Conservation (phyloP, 192 early-diverging fungal genomes). For the Kappamyces sp. region DNA sequence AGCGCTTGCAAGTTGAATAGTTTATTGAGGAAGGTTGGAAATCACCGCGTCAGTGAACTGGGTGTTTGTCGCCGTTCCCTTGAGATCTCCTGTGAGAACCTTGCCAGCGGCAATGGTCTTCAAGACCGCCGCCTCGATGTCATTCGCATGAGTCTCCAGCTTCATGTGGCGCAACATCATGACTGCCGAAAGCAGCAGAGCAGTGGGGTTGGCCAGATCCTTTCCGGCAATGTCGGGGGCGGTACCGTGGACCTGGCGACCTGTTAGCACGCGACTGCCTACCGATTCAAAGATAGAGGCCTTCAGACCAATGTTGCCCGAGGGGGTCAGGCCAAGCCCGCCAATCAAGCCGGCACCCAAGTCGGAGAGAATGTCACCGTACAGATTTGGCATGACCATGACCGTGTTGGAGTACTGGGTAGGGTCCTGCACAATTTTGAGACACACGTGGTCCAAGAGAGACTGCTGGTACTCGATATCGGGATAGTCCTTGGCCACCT, state of each 20-base stretch:
- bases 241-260: conserved; percentile 54
- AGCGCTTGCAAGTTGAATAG: not conserved
- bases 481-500: conserved; percentile 88
- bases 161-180: conserved; percentile 99
- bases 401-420: conserved; percentile 82
- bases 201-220: conserved; percentile 93
- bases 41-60: conserved; percentile 91
- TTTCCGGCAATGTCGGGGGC: conserved; percentile 98
- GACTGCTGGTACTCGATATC: conserved; percentile 86
- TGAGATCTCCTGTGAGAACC: conserved; percentile 85
- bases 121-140: conserved; percentile 87
- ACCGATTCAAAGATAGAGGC: conserved; percentile 97
- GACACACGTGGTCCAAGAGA: conserved; percentile 90
- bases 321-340: conserved; percentile 94
- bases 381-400: conserved; percentile 99
- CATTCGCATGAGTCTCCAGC: conserved; percentile 68
- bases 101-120: conserved; percentile 92
- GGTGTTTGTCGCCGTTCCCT: conserved; percentile 83
- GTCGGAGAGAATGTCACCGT: conserved; percentile 98
- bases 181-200: conserved; percentile 85
- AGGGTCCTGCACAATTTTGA: conserved; percentile 88
- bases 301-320: conserved; percentile 97
- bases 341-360: conserved; percentile 98
- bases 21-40: conserved; percentile 26
- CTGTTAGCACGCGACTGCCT: not conserved